A percentile compares a stretch with the other conserved stretches of the same genome.
Evolutionary conservation across 768 basidiomycete genomes (phyloP).

Genomic region (Pilatotrama ljubarskyi): DNA sequence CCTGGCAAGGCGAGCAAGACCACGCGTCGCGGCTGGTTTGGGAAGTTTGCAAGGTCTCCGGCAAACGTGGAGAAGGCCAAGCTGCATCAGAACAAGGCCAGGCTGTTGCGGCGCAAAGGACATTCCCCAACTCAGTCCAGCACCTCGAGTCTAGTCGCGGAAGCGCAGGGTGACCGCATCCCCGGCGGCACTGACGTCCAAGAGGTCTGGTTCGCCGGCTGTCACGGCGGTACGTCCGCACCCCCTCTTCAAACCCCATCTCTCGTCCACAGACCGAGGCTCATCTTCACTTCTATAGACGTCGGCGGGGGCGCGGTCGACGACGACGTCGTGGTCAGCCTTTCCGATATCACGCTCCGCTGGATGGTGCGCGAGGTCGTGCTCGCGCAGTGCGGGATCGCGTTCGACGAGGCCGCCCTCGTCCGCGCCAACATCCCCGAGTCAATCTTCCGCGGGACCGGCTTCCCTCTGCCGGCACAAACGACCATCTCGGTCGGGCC

Average conservation of each 20-base stretch:
- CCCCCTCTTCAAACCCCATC: too few species aligned
- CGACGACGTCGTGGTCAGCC: conserved; percentile 41
- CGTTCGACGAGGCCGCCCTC: conserved; percentile 55
- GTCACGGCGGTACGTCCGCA: conserved; percentile 54
- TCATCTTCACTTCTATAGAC: conserved; percentile 40
- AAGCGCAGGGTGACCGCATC: conserved; percentile 1
- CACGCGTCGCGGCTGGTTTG: background rate
- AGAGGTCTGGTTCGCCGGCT: conserved; percentile 82
- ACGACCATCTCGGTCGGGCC: background rate
- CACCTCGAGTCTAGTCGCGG: background rate
- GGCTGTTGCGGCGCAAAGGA: background rate
- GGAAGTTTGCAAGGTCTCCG: background rate
- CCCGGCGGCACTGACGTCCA: conserved; percentile 49
- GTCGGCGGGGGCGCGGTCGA: conserved; percentile 65
- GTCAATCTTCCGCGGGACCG: conserved; percentile 20
- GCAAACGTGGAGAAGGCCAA: background rate
- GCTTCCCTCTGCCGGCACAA: conserved; percentile 15
- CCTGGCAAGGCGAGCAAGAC: background rate
- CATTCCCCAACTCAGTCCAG: background rate
- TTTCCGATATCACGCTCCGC: conserved; percentile 63
- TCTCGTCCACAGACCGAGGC: background rate
- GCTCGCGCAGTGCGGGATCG: conserved; percentile 55
- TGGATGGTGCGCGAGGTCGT: conserved; percentile 81
- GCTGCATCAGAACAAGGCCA: background rate
- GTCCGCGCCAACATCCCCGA: conserved; percentile 41